phyloP scores from a whole-genome alignment of 1,139 yeast species.

The Arxiozyma bovina region DNA sequence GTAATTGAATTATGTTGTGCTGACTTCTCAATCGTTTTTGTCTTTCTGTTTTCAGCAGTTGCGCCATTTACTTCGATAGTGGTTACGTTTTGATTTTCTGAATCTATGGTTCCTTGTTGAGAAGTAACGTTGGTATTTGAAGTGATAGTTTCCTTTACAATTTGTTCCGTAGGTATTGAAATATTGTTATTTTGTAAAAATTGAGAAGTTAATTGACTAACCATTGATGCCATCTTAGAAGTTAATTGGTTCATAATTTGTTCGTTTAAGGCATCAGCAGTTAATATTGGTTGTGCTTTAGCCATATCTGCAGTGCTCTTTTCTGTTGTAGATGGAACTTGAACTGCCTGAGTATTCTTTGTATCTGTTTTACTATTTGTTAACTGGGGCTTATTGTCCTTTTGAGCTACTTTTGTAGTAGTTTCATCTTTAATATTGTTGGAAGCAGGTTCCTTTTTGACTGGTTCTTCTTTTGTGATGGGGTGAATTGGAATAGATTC shows the following conservation, averaged over 20 bases:
- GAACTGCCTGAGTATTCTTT: not conserved
- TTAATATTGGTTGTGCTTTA: not conserved
- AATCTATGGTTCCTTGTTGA: not conserved
- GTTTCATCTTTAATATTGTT: not conserved
- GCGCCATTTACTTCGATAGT: no score
- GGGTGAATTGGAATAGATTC: constrained; percentile 2
- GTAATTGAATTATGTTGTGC: not conserved
- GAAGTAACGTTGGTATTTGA: not conserved
- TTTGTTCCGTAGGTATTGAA: not conserved
- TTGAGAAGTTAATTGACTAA: constrained; percentile 1
- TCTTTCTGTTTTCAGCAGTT: not conserved
- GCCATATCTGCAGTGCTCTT: not conserved
- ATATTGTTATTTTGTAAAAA: not conserved
- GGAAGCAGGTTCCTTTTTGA: not conserved
- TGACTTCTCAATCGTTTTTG: not conserved
- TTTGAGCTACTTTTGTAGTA: not conserved
- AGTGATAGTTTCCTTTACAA: no score
- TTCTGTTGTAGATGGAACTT: not conserved
- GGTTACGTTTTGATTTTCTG: not conserved
- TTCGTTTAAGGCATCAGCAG: constrained; percentile 1
- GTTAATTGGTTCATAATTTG: constrained; percentile 3
- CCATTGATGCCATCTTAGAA: constrained; percentile 4
- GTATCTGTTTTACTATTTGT: not conserved
- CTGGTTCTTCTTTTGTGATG: not conserved
- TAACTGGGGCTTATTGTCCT: not conserved